These are phyloP conservation scores for Lavandula angustifolia DNA, from an alignment of 257 asterid genomes.

Conservation along the genomic window DNA sequence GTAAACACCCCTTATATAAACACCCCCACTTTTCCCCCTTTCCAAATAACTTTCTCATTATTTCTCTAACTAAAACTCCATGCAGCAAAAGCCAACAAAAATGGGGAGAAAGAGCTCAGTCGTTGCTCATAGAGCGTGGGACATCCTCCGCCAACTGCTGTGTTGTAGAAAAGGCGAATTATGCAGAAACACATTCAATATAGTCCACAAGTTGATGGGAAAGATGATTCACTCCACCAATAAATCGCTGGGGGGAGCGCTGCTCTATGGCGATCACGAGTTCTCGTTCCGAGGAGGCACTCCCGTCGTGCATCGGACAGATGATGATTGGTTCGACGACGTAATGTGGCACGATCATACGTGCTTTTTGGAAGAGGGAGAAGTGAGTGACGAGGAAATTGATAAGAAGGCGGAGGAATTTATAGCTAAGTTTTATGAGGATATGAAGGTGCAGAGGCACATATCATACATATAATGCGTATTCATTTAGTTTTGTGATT, in stretches of 20 bases:
- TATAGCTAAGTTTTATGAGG: slow-evolving; percentile 63
- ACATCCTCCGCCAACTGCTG: slow-evolving; percentile 53
- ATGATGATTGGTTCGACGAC: slow-evolving; percentile 32
- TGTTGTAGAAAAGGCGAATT: slow-evolving; percentile 63
- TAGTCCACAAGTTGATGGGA: slow-evolving; percentile 37
- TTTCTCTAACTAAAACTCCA: background rate
- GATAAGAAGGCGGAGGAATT: slow-evolving; percentile 79
- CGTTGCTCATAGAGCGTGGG: slow-evolving; percentile 51
- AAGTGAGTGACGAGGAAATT: slow-evolving; percentile 46
- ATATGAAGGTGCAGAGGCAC: slow-evolving; percentile 46
- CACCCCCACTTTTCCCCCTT: slow-evolving; percentile 1
- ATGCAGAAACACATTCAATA: slow-evolving; percentile 39
- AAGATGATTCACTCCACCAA: slow-evolving; percentile 36
- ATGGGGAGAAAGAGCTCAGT: slow-evolving; percentile 39
- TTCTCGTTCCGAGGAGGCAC: slow-evolving; percentile 67
- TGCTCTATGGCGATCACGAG: slow-evolving; percentile 67
- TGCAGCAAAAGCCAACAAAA: slow-evolving; percentile 23
- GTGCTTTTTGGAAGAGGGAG: slow-evolving; percentile 23
- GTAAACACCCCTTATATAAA: slow-evolving; percentile 31
- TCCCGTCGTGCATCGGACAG: slow-evolving; percentile 52
- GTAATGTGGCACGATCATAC: background rate
- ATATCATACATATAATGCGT: slow-evolving; percentile 15
- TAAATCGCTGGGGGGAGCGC: slow-evolving; percentile 26
- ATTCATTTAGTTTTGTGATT: background rate
- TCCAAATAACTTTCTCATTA: background rate